Evolutionary conservation across 441 rosid species (phyloP).

Genomic region (Populus tomentosa): DNA sequence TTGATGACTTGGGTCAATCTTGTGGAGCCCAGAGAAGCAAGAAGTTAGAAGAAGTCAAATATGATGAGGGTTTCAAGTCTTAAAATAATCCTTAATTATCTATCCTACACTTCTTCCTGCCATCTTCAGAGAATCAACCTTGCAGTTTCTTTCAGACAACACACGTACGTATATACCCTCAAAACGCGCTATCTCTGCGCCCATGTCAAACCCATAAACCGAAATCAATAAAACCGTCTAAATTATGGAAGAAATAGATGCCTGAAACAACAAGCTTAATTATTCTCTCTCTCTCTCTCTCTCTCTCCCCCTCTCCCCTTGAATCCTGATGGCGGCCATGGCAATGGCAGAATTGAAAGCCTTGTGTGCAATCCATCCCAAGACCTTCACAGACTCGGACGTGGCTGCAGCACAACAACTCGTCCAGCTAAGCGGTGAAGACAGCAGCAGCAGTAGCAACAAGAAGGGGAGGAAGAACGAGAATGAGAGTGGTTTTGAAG

Average conservation of each 20-base stretch:
- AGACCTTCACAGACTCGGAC: slow-evolving; percentile 31
- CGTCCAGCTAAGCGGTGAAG: slow-evolving; percentile 60
- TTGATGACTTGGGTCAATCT: not conserved
- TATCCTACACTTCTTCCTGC: slow-evolving; percentile 10
- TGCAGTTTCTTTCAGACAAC: slow-evolving; percentile 4
- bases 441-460: slow-evolving; percentile 19
- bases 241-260: not conserved
- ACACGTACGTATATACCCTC: not conserved
- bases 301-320: not conserved
- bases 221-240: not conserved
- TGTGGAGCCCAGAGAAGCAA: not conserved
- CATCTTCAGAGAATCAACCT: slow-evolving; percentile 27
- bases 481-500: not conserved
- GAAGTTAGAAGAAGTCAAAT: not conserved
- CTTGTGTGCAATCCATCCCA: slow-evolving; percentile 6
- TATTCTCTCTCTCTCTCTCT: not conserved
- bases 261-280: not conserved
- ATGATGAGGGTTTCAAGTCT: not conserved
- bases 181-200: slow-evolving; percentile 4
- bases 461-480: not conserved
- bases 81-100: not conserved
- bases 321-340: not conserved
- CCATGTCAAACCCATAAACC: not conserved
- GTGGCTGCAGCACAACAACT: slow-evolving; percentile 44
- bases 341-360: slow-evolving; percentile 8